phyloP scores from a whole-genome alignment of 495 filamentous ascomycete genomes.

The Penicillium arizonense region DNA sequence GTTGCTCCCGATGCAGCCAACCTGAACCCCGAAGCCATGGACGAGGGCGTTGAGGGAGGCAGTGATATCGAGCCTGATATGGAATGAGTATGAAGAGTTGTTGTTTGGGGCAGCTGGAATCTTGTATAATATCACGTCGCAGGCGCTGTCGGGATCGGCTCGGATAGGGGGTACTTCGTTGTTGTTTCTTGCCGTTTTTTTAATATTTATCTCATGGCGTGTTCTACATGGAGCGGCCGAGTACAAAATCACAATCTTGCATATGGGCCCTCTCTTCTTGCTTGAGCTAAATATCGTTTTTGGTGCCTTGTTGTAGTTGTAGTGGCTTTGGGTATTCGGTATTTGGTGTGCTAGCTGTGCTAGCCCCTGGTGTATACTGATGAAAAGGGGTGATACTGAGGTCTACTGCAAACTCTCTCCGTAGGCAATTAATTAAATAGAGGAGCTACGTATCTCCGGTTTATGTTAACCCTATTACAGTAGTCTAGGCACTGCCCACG shows the following conservation, averaged over 20 bases:
- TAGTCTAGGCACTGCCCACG: too few relatives aligned
- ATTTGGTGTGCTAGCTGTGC: too few relatives aligned
- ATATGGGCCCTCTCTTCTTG: background rate
- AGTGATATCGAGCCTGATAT: constrained; percentile 43
- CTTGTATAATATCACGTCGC: constrained; percentile 26
- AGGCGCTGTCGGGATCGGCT: constrained; percentile 12
- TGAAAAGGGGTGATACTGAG: too few relatives aligned
- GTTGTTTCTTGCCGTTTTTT: background rate
- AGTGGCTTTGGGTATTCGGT: too few relatives aligned
- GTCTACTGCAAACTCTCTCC: too few relatives aligned
- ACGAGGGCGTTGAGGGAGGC: constrained; percentile 30
- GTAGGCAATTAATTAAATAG: too few relatives aligned
- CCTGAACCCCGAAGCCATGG: constrained; percentile 49
- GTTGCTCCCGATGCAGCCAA: constrained; percentile 37
- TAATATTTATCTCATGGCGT: background rate
- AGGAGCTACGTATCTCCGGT: too few relatives aligned
- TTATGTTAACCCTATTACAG: too few relatives aligned
- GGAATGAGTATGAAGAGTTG: constrained; percentile 15
- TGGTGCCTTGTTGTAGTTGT: too few relatives aligned
- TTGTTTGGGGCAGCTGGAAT: background rate
- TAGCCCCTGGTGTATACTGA: too few relatives aligned
- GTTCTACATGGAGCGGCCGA: background rate
- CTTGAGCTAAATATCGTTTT: background rate
- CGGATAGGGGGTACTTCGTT: background rate
- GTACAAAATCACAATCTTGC: constrained; percentile 2